Percentiles rank a stretch among this genome's conserved stretches.
Evolutionary conservation across 2,329 filamentous ascomycete genomes (phyloP).

Genomic region (Aschersonia sp.): DNA sequence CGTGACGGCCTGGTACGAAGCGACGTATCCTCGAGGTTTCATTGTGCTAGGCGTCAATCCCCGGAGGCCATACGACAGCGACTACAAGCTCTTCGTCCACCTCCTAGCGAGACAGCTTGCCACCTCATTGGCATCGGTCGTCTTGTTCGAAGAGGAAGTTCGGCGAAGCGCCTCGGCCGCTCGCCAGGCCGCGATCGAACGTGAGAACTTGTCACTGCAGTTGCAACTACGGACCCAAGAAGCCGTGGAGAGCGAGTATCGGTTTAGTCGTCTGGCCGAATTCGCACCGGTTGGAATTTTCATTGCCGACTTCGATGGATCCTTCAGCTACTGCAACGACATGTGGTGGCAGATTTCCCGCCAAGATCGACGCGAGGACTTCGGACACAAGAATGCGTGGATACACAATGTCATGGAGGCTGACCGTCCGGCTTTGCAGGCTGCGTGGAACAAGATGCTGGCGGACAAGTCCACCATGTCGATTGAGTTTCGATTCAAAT

Average conservation of each 20-base stretch:
- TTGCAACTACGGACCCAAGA: conserved; percentile 4
- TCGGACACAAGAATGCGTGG: conserved; percentile 42
- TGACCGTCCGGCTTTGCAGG: conserved; percentile 42
- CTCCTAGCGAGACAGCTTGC: conserved; percentile 41
- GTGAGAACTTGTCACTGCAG: conserved; percentile 3
- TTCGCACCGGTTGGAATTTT: conserved; percentile 75
- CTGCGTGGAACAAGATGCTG: conserved; percentile 41
- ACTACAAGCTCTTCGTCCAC: conserved; percentile 54
- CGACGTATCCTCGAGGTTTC: conserved; percentile 37
- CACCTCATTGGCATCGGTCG: conserved; percentile 54
- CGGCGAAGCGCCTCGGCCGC: conserved; percentile 31
- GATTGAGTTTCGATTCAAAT: conserved; percentile 61
- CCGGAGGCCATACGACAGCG: conserved; percentile 56
- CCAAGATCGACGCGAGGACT: conserved; percentile 42
- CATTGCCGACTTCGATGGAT: conserved; percentile 55
- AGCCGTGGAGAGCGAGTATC: conserved; percentile 4
- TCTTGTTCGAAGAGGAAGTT: conserved; percentile 58
- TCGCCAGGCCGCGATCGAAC: conserved; percentile 2
- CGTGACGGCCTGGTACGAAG: conserved; percentile 4
- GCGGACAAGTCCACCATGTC: conserved; percentile 48
- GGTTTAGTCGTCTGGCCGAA: conserved; percentile 68
- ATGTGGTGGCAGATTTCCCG: conserved; percentile 60
- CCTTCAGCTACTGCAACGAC: conserved; percentile 47
- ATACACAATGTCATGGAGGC: conserved; percentile 57
- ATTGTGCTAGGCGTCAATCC: conserved; percentile 59